Evolutionary conservation across 176 grass and related monocot species (phyloP).

Genomic region (Oryza punctata): DNA sequence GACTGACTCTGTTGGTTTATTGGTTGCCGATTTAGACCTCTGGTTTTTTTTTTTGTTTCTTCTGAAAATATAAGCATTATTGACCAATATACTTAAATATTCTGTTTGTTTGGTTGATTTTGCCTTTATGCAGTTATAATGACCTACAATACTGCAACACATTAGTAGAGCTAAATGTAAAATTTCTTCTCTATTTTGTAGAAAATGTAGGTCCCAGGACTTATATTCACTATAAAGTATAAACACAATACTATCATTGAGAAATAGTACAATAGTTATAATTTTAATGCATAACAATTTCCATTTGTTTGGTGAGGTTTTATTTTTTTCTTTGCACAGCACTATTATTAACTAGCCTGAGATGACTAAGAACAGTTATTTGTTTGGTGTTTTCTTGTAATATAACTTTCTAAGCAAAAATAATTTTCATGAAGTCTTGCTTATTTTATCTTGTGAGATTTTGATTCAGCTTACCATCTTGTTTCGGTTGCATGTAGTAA

Average conservation of each 20-base stretch:
- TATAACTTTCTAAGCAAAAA: background rate
- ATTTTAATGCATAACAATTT: background rate
- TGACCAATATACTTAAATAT: background rate
- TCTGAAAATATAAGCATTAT: background rate
- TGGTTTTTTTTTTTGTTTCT: background rate
- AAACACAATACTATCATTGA: background rate
- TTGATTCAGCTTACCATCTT: conserved; percentile 21
- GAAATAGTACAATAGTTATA: background rate
- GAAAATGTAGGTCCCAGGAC: background rate
- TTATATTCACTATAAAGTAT: background rate
- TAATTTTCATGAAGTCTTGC: background rate
- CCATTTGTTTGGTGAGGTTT: background rate
- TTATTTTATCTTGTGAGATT: conserved; percentile 21
- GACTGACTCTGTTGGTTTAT: conserved; percentile 10
- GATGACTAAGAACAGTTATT: conserved; percentile 3
- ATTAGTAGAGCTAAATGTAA: background rate
- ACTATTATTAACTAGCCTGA: conserved; percentile 3
- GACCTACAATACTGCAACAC: background rate
- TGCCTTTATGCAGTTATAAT: background rate
- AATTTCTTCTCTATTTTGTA: conserved; percentile 16
- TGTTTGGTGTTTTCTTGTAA: conserved; percentile 19
- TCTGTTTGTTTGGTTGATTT: conserved; percentile 18
- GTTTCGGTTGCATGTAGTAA: conserved; percentile 15
- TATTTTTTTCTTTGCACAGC: background rate
- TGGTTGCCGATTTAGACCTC: background rate